Evolutionary conservation across 2,329 filamentous ascomycete species (phyloP).

Genomic region (Xylariaceae sp.): DNA sequence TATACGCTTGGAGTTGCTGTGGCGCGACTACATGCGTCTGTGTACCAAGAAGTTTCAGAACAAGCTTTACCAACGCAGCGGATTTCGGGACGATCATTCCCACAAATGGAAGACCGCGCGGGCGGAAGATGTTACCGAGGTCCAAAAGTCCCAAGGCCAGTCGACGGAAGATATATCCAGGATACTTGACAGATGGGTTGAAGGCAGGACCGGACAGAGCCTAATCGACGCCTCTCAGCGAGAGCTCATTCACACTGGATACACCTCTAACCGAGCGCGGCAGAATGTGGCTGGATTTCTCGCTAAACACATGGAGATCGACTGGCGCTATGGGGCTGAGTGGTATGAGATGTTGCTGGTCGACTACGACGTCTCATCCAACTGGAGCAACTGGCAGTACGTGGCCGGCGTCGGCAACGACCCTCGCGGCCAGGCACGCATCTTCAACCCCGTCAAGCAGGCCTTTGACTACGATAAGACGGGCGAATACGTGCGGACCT

Average conservation of each 20-base stretch:
- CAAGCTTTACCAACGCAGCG: constrained; percentile 56
- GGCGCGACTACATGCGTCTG: constrained; percentile 76
- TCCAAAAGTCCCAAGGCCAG: constrained; percentile 28
- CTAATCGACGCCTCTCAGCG: constrained; percentile 72
- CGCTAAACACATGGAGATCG: constrained; percentile 63
- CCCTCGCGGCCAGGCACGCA: constrained; percentile 60
- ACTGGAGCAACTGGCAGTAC: constrained; percentile 83
- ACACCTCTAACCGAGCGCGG: constrained; percentile 67
- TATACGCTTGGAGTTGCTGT: constrained; percentile 66
- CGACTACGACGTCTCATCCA: constrained; percentile 69
- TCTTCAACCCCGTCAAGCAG: constrained; percentile 79
- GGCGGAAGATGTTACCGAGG: constrained; percentile 17
- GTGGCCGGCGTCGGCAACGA: constrained; percentile 74
- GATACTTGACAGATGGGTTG: constrained; percentile 51
- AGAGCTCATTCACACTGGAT: constrained; percentile 67
- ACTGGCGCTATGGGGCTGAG: constrained; percentile 75
- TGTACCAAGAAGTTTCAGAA: constrained; percentile 62
- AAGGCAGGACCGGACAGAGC: constrained; percentile 65
- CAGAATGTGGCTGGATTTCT: constrained; percentile 73
- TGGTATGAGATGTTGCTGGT: constrained; percentile 72
- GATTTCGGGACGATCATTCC: constrained; percentile 46
- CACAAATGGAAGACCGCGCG: constrained; percentile 43
- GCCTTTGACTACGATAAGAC: constrained; percentile 67
- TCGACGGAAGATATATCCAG: constrained; percentile 35
- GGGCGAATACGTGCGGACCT: constrained; percentile 63